Evolutionary conservation across 176 grass and related monocot genomes (phyloP).

Genomic region (Bothriochloa decipiens): DNA sequence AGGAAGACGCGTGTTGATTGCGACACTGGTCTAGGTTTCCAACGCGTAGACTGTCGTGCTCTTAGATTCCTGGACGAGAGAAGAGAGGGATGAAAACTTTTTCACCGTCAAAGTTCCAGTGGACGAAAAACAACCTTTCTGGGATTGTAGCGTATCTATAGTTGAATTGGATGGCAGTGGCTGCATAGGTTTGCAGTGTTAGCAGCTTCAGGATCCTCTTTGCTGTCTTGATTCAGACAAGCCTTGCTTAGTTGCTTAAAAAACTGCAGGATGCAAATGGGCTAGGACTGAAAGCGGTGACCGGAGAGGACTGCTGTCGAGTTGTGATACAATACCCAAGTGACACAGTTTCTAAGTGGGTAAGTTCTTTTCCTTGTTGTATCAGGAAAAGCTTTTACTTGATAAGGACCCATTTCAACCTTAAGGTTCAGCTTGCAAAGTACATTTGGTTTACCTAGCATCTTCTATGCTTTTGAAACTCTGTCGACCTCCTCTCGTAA

Average conservation of each 20-base stretch:
- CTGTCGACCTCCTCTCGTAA: not conserved
- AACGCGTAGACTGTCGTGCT: not conserved
- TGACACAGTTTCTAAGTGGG: conserved; percentile 84
- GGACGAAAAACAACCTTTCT: not conserved
- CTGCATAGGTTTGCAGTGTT: not conserved
- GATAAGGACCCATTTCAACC: not conserved
- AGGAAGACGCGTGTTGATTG: not conserved
- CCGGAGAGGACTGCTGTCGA: conserved; percentile 62
- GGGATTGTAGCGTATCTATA: not conserved
- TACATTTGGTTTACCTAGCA: not conserved
- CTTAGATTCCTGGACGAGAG: not conserved
- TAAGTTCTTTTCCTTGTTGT: conserved; percentile 35
- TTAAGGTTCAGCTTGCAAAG: not conserved
- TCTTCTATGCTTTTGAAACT: conserved; percentile 5
- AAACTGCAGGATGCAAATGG: conserved; percentile 79
- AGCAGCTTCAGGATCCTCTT: not conserved
- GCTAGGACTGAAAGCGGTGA: conserved; percentile 66
- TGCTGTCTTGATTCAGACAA: not conserved
- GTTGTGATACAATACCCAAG: conserved; percentile 76
- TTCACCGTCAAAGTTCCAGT: not conserved
- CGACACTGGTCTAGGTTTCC: not conserved
- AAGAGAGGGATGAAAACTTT: too few species aligned
- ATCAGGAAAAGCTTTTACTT: conserved; percentile 13
- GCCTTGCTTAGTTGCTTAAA: not conserved
- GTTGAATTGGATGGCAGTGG: not conserved